Percentiles rank a stretch among this genome's conserved stretches.
Conservation (phyloP, 2,329 filamentous ascomycete genomes). For the Ophiocordyceps australis region DNA sequence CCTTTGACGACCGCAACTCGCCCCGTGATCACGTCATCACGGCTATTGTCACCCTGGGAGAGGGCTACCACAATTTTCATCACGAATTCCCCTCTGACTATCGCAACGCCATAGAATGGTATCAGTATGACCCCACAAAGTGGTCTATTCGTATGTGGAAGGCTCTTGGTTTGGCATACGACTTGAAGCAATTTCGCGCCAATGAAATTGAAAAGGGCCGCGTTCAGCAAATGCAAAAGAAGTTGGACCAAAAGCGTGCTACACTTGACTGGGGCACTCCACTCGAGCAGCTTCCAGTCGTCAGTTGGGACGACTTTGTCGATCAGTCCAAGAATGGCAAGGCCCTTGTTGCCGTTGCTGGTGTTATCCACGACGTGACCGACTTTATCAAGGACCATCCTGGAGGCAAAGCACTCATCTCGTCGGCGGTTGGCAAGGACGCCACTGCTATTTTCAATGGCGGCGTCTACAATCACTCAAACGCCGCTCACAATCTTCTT, state of each 20-base stretch:
- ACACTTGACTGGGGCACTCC: conserved; percentile 75
- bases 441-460: conserved; percentile 85
- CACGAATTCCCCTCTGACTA: conserved; percentile 90
- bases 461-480: conserved; percentile 78
- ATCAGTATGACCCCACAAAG: conserved; percentile 84
- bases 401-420: conserved; percentile 79
- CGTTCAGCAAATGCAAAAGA: conserved; percentile 80
- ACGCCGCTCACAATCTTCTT: conserved; percentile 75
- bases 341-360: conserved; percentile 59
- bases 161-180: conserved; percentile 65
- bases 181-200: conserved; percentile 77
- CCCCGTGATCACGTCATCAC: conserved; percentile 79
- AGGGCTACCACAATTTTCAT: conserved; percentile 92
- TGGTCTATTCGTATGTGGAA: conserved; percentile 79
- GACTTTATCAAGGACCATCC: conserved; percentile 80
- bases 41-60: conserved; percentile 67
- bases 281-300: conserved; percentile 68
- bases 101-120: conserved; percentile 82
- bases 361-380: conserved; percentile 71
- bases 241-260: conserved; percentile 72
- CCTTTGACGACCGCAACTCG: conserved; percentile 84
- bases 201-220: conserved; percentile 91
- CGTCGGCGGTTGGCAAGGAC: conserved; percentile 67
- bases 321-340: conserved; percentile 59
- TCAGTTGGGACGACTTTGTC: conserved; percentile 77